phyloP scores from a whole-genome alignment of 495 filamentous ascomycete genomes.

The Chaetomidium leptoderma region DNA sequence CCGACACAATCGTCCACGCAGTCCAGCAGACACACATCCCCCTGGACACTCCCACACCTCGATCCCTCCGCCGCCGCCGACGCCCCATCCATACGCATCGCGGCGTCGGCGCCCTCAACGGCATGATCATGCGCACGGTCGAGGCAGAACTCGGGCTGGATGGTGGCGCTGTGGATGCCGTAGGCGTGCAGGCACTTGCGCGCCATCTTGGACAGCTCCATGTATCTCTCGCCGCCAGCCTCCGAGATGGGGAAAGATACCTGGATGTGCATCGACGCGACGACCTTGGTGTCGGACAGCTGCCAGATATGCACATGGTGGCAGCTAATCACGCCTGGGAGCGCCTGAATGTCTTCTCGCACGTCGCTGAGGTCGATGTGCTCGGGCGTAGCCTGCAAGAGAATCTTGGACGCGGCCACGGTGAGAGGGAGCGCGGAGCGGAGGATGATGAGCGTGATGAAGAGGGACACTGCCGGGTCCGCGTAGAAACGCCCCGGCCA shows the following conservation, averaged over 20 bases:
- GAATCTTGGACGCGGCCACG: slow-evolving; percentile 85
- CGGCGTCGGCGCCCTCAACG: slow-evolving; percentile 26
- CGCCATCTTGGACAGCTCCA: slow-evolving; percentile 76
- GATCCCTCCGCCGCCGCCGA: slow-evolving; percentile 42
- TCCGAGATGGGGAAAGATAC: slow-evolving; percentile 68
- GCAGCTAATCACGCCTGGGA: slow-evolving; percentile 79
- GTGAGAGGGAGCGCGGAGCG: slow-evolving; percentile 86
- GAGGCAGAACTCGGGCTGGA: slow-evolving; percentile 88
- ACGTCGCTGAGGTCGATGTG: slow-evolving; percentile 85
- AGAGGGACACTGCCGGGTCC: slow-evolving; percentile 88
- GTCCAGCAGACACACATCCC: slow-evolving; percentile 70
- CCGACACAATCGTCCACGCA: slow-evolving; percentile 78
- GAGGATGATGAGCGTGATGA: slow-evolving; percentile 95
- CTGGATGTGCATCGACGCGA: slow-evolving; percentile 88
- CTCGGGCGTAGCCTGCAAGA: slow-evolving; percentile 87
- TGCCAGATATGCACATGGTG: slow-evolving; percentile 99
- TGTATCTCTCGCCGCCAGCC: slow-evolving; percentile 73
- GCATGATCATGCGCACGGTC: slow-evolving; percentile 44
- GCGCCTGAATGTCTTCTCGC: slow-evolving; percentile 78
- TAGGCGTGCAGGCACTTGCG: slow-evolving; percentile 86
- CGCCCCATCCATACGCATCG: slow-evolving; percentile 33
- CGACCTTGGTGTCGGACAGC: slow-evolving; percentile 84
- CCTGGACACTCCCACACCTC: slow-evolving; percentile 50
- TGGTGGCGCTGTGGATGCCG: slow-evolving; percentile 96
- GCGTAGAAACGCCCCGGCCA: slow-evolving; percentile 64